Conservation (phyloP, 2,329 filamentous ascomycete species). For the Orbilia javanica region DNA sequence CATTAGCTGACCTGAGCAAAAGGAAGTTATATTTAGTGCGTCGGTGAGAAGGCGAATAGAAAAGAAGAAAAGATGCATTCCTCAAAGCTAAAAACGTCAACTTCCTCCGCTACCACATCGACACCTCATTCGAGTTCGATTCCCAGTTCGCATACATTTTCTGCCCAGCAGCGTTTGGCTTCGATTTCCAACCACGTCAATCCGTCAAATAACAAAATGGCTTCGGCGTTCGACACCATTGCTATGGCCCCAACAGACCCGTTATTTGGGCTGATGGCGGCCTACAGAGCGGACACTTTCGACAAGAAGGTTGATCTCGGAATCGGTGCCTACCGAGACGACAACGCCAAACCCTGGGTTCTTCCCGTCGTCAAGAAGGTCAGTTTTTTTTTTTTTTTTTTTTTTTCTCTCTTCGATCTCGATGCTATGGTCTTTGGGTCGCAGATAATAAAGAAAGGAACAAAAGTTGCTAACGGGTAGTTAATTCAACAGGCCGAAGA, state of each 20-base stretch:
- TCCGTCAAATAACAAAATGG: slow-evolving; percentile 33
- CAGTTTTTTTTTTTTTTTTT: background rate
- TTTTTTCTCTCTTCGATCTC: background rate
- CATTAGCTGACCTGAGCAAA: background rate
- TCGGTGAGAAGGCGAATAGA: slow-evolving; percentile 20
- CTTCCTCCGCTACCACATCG: slow-evolving; percentile 9
- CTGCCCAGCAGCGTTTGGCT: slow-evolving; percentile 46
- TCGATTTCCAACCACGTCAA: slow-evolving; percentile 47
- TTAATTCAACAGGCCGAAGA: slow-evolving; percentile 86
- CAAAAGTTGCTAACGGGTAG: slow-evolving; percentile 63
- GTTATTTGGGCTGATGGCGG: slow-evolving; percentile 96
- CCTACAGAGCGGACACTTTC: slow-evolving; percentile 96
- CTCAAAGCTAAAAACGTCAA: slow-evolving; percentile 43
- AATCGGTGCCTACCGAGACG: slow-evolving; percentile 97
- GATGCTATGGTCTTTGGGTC: background rate
- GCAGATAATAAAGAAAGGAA: too few species aligned
- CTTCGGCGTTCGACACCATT: slow-evolving; percentile 71
- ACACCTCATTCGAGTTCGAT: background rate
- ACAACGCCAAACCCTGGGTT: slow-evolving; percentile 97
- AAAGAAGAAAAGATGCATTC: slow-evolving; percentile 35
- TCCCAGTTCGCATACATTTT: slow-evolving; percentile 11
- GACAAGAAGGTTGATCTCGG: slow-evolving; percentile 98
- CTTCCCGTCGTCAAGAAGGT: slow-evolving; percentile 80
- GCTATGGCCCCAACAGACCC: slow-evolving; percentile 94
- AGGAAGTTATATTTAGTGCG: slow-evolving; percentile 21